phyloP scores from a whole-genome alignment of 1,139 yeast genomes.

The Yamadazyma sp. region DNA sequence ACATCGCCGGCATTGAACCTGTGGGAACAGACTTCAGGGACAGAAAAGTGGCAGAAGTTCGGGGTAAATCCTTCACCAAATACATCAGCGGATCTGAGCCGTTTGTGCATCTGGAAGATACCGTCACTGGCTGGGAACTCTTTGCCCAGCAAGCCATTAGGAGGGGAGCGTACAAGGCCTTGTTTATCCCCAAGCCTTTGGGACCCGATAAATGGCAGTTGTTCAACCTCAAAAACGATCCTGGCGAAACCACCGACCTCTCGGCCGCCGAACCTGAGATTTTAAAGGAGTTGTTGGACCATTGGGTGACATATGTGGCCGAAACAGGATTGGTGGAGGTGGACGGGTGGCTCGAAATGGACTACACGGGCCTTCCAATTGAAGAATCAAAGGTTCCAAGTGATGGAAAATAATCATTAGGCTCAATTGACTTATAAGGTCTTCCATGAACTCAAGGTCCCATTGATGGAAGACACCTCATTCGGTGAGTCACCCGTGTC shows the following conservation, averaged over 20 bases:
- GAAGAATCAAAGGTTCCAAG: background rate
- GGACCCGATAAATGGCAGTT: conserved; percentile 55
- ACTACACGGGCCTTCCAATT: conserved; percentile 3
- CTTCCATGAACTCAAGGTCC: no score
- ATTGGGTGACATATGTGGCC: conserved; percentile 55
- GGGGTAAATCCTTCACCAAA: conserved; percentile 43
- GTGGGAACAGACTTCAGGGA: conserved; percentile 42
- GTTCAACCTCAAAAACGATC: conserved; percentile 42
- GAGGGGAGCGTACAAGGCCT: conserved; percentile 50
- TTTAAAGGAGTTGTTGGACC: conserved; percentile 39
- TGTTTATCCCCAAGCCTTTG: conserved; percentile 48
- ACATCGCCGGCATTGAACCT: conserved; percentile 44
- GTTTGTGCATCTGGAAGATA: conserved; percentile 41
- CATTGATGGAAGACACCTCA: no score
- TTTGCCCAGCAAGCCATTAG: conserved; percentile 58
- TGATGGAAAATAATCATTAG: no score
- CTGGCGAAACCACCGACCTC: conserved; percentile 49
- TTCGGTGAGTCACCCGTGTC: no score
- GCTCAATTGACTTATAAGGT: no score
- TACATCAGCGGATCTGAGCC: conserved; percentile 26
- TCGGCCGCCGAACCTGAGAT: conserved; percentile 30
- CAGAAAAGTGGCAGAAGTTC: conserved; percentile 36
- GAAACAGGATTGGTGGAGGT: conserved; percentile 53
- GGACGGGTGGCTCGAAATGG: conserved; percentile 3
- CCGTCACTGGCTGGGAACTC: conserved; percentile 59